Evolutionary conservation across 495 filamentous ascomycete genomes (phyloP), one percentile per base, ranked within the genome.

Genomic region (Lasiosphaeriaceae sp.): DNA sequence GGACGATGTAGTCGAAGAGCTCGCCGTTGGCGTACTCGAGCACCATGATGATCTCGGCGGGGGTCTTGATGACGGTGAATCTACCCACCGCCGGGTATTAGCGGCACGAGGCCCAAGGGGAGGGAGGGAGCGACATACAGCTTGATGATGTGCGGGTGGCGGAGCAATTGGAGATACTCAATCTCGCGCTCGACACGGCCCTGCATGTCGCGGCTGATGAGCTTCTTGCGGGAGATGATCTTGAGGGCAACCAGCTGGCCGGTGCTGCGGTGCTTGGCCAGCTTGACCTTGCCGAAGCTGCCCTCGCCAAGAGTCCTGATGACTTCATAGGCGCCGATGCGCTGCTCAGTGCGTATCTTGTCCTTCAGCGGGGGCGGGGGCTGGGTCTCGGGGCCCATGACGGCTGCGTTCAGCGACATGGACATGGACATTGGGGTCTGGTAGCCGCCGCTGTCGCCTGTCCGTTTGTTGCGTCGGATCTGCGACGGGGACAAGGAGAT

Each of bases 101-200:
- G 16, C 9, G 9, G 21, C 44, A 9, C 17, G 11, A 22, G 22
- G 24, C 19, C 53, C 11, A 49, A 19, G 35, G 17, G 37, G 17
- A 50, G 23, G 24, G 24, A 4, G 12, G 35, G 47, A 41, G n/a
- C n/a, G 17, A 56, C 84, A 67, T 80, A 97, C 90, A 98, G 80
- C 73, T 98, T 98, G 75, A 98, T 98, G 72, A 98, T 98, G 73
- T 98, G 94, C 47, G 94, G 94, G 74, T 98, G 94, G 55, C 94
- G 83, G 37, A 98, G 81, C 58, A 98, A 76, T 76, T 98, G 94
- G 51, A 98, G 81, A 68, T 97, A 98, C 67, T 96, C 92, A 56
- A 98, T 98, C 78, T 98, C 94, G 63, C 95, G 84, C 74, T 97
- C 95, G 46, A 98, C 93, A 48, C 94, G 81, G 47, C 94, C 94